Conservation (phyloP, 768 basidiomycete genomes). For the Trametes cingulata region DNA sequence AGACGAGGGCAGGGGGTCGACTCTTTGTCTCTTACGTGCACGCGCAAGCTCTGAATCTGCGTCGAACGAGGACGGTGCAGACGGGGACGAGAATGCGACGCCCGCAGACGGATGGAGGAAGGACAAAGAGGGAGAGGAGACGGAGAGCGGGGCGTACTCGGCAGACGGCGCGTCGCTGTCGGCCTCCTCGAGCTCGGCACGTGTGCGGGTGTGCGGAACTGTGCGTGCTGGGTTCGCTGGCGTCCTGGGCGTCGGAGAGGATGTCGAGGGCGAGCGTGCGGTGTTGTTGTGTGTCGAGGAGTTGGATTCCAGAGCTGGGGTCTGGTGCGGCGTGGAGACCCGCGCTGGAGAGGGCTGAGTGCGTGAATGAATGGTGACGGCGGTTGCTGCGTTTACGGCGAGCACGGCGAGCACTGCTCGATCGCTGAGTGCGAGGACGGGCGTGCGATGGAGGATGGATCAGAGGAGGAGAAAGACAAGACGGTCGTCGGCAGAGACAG, state of each 20-base stretch:
- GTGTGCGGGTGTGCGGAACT: constrained; percentile 64
- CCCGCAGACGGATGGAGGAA: constrained; percentile 31
- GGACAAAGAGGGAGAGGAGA: constrained; percentile 28
- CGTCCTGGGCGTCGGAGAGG: constrained; percentile 11
- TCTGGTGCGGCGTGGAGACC: constrained; percentile 44
- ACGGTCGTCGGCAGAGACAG: background rate
- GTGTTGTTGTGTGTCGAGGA: constrained; percentile 4
- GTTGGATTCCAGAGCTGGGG: constrained; percentile 45
- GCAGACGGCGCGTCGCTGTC: constrained; percentile 26
- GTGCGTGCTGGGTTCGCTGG: constrained; percentile 30
- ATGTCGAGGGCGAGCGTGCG: constrained; percentile 23
- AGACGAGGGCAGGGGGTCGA: constrained; percentile 24
- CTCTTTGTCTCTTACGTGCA: constrained; percentile 30
- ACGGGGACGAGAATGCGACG: constrained; percentile 13
- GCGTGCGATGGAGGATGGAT: constrained; percentile 17
- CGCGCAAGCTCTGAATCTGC: constrained; percentile 26
- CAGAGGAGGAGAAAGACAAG: constrained; percentile 12
- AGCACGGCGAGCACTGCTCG: constrained; percentile 18
- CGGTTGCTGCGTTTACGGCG: constrained; percentile 4
- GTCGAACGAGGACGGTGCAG: constrained; percentile 3
- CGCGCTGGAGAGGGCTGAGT: constrained; percentile 55
- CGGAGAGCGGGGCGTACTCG: constrained; percentile 23
- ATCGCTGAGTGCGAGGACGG: constrained; percentile 1
- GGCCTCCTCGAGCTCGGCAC: constrained; percentile 60
- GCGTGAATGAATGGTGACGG: constrained; percentile 69